Evolutionary conservation across 495 filamentous ascomycete genomes (phyloP), one percentile per base, ranked within the genome.

Genomic region (Tuber borchii): DNA sequence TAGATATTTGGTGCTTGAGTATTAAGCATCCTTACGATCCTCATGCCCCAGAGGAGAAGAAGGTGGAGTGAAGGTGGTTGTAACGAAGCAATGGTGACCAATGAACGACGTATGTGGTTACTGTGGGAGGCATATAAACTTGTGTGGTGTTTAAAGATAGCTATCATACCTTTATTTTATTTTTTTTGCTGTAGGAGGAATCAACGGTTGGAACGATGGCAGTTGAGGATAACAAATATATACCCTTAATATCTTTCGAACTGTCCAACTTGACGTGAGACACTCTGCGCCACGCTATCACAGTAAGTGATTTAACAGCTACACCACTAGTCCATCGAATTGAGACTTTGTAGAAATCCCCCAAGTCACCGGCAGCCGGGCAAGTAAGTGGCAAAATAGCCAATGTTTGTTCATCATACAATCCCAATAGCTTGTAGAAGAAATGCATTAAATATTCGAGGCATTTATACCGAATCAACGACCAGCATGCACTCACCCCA

Each of bases 1-100:
- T n/a, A n/a, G n/a, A n/a, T n/a, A n/a, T 99, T 81, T 97, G 93
- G 93, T 99, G 95, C 82, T 86, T 98, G 84, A 97, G 92, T 0
- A 99, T 99, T 84, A 99, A 99, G 87, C 90, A 94, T 46, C 81
- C 77, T 12, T 77, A 72, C 71, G 70, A 77, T 9, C 76, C 61
- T 8, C 71, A 69, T 14, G 56, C 26, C 12, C 26, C 12, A 51
- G 78, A 79, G 4, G 76, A 37, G 34, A 79, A 79, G 46, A 46
- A 48, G 34, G 40, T 75, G 61, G 78, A 79, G 65, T 65, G 26
- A 65, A 37, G 56, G 56, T 34, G 1, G 34, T 1, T 16, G 6
- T 17, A 17, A 26, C 26, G 12, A 31, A 65, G 26, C 22, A 65
- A 26, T 2, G 22, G 31, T 65, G 12, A 4, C 17, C 26, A 2